A percentile compares a stretch with the other conserved stretches of the same genome.
These are phyloP conservation scores for Rhizopus delemar DNA, from an alignment of 371 early-diverging fungal species.

Conservation along the genomic window DNA sequence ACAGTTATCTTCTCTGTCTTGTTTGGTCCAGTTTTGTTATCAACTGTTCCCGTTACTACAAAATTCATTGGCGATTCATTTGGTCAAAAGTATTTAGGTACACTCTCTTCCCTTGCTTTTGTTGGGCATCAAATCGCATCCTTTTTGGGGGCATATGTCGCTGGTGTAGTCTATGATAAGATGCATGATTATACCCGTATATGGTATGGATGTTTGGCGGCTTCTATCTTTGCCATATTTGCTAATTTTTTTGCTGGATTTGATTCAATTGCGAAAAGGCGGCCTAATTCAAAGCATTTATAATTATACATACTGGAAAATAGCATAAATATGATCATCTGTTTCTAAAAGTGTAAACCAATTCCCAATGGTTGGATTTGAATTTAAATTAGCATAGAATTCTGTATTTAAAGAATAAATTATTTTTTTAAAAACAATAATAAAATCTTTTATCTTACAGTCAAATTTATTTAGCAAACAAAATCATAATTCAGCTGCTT, in stretches of 20 bases:
- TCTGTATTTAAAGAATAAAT: no score
- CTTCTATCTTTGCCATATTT: slow-evolving; percentile 25
- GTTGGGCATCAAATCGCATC: slow-evolving; percentile 44
- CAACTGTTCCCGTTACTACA: slow-evolving; percentile 49
- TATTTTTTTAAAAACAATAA: no score
- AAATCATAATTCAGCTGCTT: no score
- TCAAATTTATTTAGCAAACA: no score
- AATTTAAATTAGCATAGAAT: no score
- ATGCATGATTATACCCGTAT: slow-evolving; percentile 27
- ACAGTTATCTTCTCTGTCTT: slow-evolving; percentile 51
- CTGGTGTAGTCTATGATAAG: slow-evolving; percentile 42
- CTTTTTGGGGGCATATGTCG: slow-evolving; percentile 42
- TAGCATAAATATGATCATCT: no score
- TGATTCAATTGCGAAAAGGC: slow-evolving; percentile 3
- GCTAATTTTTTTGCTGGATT: slow-evolving; percentile 26
- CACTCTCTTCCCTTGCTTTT: slow-evolving; percentile 27
- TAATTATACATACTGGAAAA: not conserved
- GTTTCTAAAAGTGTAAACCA: no score
- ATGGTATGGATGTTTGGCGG: slow-evolving; percentile 43
- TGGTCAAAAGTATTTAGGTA: slow-evolving; percentile 46
- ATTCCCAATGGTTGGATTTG: no score
- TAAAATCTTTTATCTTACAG: no score
- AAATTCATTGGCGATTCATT: slow-evolving; percentile 36
- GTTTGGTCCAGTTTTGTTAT: slow-evolving; percentile 54
- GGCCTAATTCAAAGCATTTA: not conserved